A percentile compares a stretch with the other conserved stretches of the same genome.
phyloP scores from a whole-genome alignment of 2,329 filamentous ascomycete genomes.

The Stagonosporopsis rhizophila region DNA sequence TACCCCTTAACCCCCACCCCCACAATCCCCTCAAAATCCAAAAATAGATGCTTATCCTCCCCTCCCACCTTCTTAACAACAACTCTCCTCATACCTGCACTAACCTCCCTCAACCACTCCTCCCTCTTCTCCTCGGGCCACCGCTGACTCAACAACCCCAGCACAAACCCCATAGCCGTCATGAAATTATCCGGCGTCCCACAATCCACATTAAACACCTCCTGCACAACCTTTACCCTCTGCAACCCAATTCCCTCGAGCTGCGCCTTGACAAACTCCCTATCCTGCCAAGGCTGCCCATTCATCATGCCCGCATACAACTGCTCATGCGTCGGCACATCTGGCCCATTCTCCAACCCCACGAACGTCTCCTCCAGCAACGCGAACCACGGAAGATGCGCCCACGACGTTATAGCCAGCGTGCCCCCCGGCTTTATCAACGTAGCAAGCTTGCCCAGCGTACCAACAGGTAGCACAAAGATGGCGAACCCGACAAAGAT shows the following conservation, averaged over 20 bases:
- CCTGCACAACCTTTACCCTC: conserved; percentile 19
- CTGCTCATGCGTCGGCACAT: conserved; percentile 13
- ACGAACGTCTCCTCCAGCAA: conserved; percentile 18
- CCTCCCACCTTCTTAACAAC: conserved; percentile 19
- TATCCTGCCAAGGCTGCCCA: conserved; percentile 19
- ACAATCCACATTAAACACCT: conserved; percentile 10
- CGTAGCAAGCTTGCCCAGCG: conserved; percentile 9
- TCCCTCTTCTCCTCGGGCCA: conserved; percentile 30
- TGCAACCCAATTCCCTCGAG: conserved; percentile 26
- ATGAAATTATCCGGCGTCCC: conserved; percentile 27
- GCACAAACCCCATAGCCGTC: conserved; percentile 27
- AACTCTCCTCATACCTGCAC: conserved; percentile 18
- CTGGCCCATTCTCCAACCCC: conserved; percentile 8
- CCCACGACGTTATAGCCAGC: conserved; percentile 34
- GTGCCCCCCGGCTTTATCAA: conserved; percentile 25
- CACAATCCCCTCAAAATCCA: conserved; percentile 26
- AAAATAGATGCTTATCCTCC: conserved; percentile 16
- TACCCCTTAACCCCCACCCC: conserved; percentile 26
- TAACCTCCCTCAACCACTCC: conserved; percentile 15
- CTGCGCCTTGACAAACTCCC: conserved; percentile 18
- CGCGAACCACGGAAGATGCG: conserved; percentile 22
- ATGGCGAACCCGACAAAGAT: conserved; percentile 35
- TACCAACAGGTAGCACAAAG: conserved; percentile 23
- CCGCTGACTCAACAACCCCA: conserved; percentile 21
- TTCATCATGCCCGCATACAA: conserved; percentile 18